phyloP scores from a whole-genome alignment of 1,284 basidiomycete genomes.

The Hypsizygus ulmarius region DNA sequence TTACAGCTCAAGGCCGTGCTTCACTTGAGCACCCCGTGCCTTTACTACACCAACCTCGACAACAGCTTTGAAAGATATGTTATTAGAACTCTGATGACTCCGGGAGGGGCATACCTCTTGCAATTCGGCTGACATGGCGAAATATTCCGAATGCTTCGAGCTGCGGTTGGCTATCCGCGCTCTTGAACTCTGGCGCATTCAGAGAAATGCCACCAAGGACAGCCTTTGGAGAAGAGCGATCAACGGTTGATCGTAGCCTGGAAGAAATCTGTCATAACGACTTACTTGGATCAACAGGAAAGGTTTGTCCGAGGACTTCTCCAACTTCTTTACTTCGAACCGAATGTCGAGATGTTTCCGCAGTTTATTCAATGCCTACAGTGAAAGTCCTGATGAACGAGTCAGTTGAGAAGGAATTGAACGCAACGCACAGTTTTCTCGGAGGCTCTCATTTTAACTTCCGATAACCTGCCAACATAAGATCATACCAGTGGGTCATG shows the following conservation, averaged over 20 bases:
- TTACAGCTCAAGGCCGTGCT: constrained; percentile 72
- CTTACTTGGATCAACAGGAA: constrained; percentile 70
- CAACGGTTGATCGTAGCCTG: not conserved
- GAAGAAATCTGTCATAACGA: not conserved
- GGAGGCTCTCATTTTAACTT: constrained; percentile 62
- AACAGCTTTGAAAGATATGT: constrained; percentile 42
- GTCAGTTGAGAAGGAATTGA: not conserved
- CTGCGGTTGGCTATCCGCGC: constrained; percentile 64
- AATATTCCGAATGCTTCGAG: constrained; percentile 67
- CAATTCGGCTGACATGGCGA: constrained; percentile 65
- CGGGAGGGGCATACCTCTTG: constrained; percentile 45
- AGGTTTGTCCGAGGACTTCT: constrained; percentile 67
- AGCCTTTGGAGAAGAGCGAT: constrained; percentile 43
- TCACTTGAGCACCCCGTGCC: constrained; percentile 59
- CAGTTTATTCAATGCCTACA: constrained; percentile 59
- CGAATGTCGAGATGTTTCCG: constrained; percentile 69
- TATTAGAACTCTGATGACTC: not conserved
- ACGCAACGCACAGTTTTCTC: constrained; percentile 58
- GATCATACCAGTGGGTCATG: not conserved
- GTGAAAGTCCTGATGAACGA: not conserved
- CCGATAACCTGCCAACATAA: constrained; percentile 48
- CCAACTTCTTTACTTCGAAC: constrained; percentile 64
- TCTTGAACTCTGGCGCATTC: constrained; percentile 63
- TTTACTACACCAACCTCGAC: constrained; percentile 70
- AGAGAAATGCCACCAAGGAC: constrained; percentile 71